Evolutionary conservation across 129 eudicot species (phyloP).

Genomic region (Kitagawia praeruptora): DNA sequence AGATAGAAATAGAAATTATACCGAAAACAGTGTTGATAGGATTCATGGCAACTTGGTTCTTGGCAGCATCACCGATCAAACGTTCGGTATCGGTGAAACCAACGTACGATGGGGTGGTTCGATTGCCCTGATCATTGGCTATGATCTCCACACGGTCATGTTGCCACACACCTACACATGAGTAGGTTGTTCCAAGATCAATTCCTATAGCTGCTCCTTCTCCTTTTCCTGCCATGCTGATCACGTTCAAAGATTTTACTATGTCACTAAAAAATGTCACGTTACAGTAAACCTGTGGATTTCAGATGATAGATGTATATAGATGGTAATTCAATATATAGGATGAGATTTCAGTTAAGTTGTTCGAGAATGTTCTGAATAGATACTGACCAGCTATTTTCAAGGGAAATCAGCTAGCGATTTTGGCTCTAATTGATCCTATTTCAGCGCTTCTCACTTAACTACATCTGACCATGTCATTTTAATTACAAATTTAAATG

Average conservation of each 20-base stretch:
- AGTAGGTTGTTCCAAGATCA: constrained; percentile 48
- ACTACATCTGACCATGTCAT: not conserved
- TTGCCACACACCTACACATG: constrained; percentile 60
- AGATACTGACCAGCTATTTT: not conserved
- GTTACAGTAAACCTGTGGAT: not conserved
- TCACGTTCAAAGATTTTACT: not conserved
- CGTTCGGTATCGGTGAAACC: constrained; percentile 50
- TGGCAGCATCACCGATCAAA: constrained; percentile 50
- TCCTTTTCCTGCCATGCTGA: constrained; percentile 53
- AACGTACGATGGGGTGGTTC: constrained; percentile 55
- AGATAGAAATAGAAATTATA: not conserved
- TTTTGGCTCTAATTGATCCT: not conserved
- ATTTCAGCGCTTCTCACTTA: not conserved
- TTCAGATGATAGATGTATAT: not conserved
- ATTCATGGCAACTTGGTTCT: constrained; percentile 66
- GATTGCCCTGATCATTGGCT: constrained; percentile 56
- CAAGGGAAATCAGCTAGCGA: not conserved
- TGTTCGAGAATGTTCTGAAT: not conserved
- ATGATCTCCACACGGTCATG: constrained; percentile 58
- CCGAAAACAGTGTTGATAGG: constrained; percentile 56
- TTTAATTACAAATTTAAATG: no score
- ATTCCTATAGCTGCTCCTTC: constrained; percentile 60
- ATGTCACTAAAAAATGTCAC: no score
- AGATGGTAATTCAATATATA: not conserved
- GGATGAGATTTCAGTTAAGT: constrained; percentile 11